Evolutionary conservation across 2,329 filamentous ascomycete genomes (phyloP).

Genomic region (Mycosphaerella arachidis): DNA sequence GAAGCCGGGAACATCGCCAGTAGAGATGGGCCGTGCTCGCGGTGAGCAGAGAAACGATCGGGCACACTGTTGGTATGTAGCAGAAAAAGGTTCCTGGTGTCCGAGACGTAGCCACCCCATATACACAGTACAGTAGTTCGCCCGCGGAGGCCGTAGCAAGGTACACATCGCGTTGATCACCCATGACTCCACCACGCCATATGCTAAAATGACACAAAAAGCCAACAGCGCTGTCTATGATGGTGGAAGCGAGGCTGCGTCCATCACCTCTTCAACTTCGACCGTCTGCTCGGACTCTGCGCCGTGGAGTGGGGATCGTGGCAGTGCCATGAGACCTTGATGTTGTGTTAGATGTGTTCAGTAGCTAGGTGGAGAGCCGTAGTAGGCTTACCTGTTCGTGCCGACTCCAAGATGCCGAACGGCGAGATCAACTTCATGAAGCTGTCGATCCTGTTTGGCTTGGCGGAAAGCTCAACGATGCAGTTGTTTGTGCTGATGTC

Average conservation of each 20-base stretch:
- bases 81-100: too few relatives aligned
- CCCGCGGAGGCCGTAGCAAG: neutral
- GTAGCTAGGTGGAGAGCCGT: neutral
- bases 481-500: slow-evolving; percentile 98
- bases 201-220: slow-evolving; percentile 3
- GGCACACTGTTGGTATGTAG: too few relatives aligned
- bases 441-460: slow-evolving; percentile 88
- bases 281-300: slow-evolving; percentile 70
- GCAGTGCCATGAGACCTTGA: slow-evolving; percentile 85
- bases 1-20: too few relatives aligned
- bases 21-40: too few relatives aligned
- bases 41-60: too few relatives aligned
- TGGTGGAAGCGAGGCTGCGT: slow-evolving; percentile 87
- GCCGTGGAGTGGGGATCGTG: slow-evolving; percentile 80
- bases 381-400: slow-evolving; percentile 63
- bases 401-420: slow-evolving; percentile 94
- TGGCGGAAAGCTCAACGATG: slow-evolving; percentile 94
- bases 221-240: slow-evolving; percentile 7
- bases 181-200: neutral
- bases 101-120: neutral
- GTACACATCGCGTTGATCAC: neutral
- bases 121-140: neutral
- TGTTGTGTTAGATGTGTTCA: neutral
- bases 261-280: slow-evolving; percentile 91
- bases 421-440: slow-evolving; percentile 94